Base-by-base conservation (phyloP, 2,329 filamentous ascomycete genomes). In the Grosmannia huntii region DNA sequence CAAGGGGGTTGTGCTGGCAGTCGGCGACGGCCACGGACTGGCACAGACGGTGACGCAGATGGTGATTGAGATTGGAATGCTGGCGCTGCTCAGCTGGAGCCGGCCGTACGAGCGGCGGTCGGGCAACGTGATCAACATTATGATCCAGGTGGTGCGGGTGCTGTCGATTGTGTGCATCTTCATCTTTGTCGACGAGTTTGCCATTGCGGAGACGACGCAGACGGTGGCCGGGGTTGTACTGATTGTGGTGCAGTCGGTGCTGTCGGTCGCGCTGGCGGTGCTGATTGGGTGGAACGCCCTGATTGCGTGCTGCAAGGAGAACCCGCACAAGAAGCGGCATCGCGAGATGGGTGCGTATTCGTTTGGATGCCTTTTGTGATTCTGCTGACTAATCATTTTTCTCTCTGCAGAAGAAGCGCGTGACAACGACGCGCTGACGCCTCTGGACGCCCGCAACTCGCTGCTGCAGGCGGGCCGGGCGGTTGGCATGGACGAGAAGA, bases 221-320 rank as follows among this genome's bases (percentile, higher is more conserved):
- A 97, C 94, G 0, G 82, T 97, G 55, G 92, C 89, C 19, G 94
- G 94, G 58, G 83, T 97, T n/a, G 89, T 90, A 19, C 79, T 99
- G 60, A 94, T 97, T 64, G 89, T 85, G n/a, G 80, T 97, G 5
- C 94, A 99, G 72, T 89, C 89, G 0, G 81, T 85, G 0, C 75
- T 99, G 64, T 95, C 91, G 6, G 90, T 81, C 61, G 72, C 90
- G 27, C 77, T 99, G 59, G 91, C 89, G 4, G 87, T 97, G 56
- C 78, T 97, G 33, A 95, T 99, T 65, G 81, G 82, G 12, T 88
- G 91, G 75, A 97, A 97, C 68, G 89, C 89, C 53, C 83, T 96
- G 68, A 87, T 89, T 65, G 80, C 84, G 56, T 90, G 85, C 73
- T 84, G 84, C 79, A 87, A 87, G 69, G 82, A 90, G 74, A 97